Conservation (phyloP, 345 rosid species). For the Hypericum androsaemum region DNA sequence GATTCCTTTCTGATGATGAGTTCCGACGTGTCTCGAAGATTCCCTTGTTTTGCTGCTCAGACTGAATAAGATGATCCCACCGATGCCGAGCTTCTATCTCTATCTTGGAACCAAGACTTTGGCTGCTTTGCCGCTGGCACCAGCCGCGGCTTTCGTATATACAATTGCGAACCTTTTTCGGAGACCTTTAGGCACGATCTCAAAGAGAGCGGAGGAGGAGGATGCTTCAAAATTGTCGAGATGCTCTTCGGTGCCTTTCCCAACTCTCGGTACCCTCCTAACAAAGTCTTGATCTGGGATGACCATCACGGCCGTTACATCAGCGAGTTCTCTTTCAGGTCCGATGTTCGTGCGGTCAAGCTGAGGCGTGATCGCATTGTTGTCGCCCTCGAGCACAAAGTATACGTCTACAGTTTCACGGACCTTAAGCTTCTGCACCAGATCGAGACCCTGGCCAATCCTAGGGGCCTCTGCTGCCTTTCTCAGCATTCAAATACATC, state of each 20-base stretch:
- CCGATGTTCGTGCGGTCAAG: conserved; percentile 70
- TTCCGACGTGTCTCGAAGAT: too few species aligned
- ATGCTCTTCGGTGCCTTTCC: conserved; percentile 75
- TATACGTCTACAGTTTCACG: conserved; percentile 60
- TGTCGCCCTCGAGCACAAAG: conserved; percentile 79
- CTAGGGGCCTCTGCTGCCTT: conserved; percentile 79
- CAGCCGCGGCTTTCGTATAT: conserved; percentile 63
- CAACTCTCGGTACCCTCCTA: conserved; percentile 72
- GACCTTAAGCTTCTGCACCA: conserved; percentile 80
- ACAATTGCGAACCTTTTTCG: conserved; percentile 72
- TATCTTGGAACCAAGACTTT: conserved; percentile 84
- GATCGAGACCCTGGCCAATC: conserved; percentile 71
- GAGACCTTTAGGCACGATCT: conserved; percentile 63
- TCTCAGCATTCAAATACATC: conserved; percentile 64
- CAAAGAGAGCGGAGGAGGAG: conserved; percentile 43
- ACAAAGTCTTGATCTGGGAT: conserved; percentile 84
- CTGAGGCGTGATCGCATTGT: conserved; percentile 67
- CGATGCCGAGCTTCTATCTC: conserved; percentile 53
- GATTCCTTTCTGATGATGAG: too few species aligned
- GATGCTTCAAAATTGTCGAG: conserved; percentile 78
- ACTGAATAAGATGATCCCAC: too few species aligned
- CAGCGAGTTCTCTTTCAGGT: conserved; percentile 70
- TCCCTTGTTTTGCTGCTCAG: too few species aligned
- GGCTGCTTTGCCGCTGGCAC: conserved; percentile 81
- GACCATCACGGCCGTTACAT: conserved; percentile 81